Base-by-base conservation (phyloP, 371 early-diverging fungal genomes). In the Apophysomyces sp. region DNA sequence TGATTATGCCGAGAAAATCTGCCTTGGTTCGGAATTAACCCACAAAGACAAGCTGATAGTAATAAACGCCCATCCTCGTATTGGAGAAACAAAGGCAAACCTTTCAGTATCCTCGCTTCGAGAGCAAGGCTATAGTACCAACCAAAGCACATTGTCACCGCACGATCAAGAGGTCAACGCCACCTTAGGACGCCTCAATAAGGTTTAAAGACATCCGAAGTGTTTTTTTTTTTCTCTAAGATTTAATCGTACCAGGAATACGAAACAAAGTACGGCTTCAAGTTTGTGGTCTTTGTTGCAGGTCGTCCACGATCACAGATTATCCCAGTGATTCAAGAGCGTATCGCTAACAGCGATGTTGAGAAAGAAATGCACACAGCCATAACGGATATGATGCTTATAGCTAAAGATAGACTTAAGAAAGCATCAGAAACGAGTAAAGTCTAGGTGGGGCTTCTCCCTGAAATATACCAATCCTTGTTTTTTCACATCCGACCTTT, bases 1-100 rank as follows among this genome's bases (percentile, higher is more conserved):
- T 60, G 84, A 89, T 66, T 73, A 71, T 55, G 85, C 88, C 24
- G 76, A 76, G 53, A 54, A 63, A 21, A 44, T 89, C 27, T 74
- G 80, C 40, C 69, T 84, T n/a, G 74, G 77, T 40, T 54, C 65
- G 32, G 77, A 81, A 34, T 72, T 92, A 31, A 78, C 70, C 16
- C 63, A 80, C 2, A 67, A 80, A 44, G 91, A 91, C 61, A 86
- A 84, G 67, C 64, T 91, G 21, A 87, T 87, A 29, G 81, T 92
- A 18, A 85, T 92, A 70, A 92, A 92, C 64, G 91, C 92, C 3
- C 97, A 96, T 72, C 95, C 97, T 31, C 87, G 94, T n/a, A 91
- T 96, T 61, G 97, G 97, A 55, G 93, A 86, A 40, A 74, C 76
- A 66, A 85, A 82, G 58, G 71, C 72, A 24, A 85, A 82, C 24